These are phyloP conservation scores for Acacia crassicarpa DNA, from an alignment of 306 rosid genomes.

Conservation along the genomic window DNA sequence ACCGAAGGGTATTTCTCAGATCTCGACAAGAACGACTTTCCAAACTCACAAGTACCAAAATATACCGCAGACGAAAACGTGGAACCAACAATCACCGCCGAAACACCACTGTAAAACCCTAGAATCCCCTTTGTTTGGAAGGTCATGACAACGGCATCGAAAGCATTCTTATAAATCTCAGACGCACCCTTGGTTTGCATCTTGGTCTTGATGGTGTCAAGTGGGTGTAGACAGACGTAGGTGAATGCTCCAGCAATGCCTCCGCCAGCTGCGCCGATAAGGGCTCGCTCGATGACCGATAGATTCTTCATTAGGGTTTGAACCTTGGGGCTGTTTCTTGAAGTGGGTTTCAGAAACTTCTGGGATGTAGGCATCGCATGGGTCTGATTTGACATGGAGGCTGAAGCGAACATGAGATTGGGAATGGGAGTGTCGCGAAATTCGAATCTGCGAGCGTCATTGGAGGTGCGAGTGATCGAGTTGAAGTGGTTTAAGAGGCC, in stretches of 20 bases:
- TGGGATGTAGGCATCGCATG: conserved; percentile 21
- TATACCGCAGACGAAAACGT: conserved; percentile 85
- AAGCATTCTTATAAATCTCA: conserved; percentile 57
- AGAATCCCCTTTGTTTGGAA: conserved; percentile 63
- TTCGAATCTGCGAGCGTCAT: neutral
- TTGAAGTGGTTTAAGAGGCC: conserved; percentile 41
- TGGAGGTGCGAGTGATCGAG: conserved; percentile 1
- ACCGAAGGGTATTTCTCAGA: conserved; percentile 51
- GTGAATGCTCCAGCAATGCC: conserved; percentile 98
- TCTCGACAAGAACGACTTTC: conserved; percentile 64
- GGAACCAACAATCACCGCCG: conserved; percentile 86
- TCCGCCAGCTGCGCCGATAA: conserved; percentile 85
- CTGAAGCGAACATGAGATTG: conserved; percentile 42
- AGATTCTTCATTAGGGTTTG: conserved; percentile 53
- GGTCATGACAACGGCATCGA: conserved; percentile 69
- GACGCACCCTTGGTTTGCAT: conserved; percentile 90
- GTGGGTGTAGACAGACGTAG: conserved; percentile 82
- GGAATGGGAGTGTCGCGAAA: neutral
- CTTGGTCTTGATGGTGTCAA: conserved; percentile 86
- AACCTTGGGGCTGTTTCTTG: conserved; percentile 32
- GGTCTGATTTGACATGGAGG: conserved; percentile 40
- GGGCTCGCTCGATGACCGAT: conserved; percentile 76
- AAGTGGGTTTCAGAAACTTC: conserved; percentile 39
- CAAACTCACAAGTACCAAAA: conserved; percentile 88
- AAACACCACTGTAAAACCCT: conserved; percentile 84